Base-by-base conservation (phyloP, 345 rosid species). In the Populus ilicifolia region DNA sequence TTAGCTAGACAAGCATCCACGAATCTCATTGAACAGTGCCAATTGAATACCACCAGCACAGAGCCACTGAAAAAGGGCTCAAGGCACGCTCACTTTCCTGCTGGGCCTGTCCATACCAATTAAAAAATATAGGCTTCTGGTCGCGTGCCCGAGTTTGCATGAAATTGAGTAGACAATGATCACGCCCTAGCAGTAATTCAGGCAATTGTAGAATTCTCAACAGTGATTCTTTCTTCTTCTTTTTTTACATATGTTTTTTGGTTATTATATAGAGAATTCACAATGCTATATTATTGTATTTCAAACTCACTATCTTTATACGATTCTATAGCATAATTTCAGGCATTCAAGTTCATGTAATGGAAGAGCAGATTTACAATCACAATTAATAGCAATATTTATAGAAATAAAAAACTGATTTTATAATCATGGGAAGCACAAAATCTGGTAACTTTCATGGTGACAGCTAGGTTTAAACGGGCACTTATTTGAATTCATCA, bases 81-180 rank as follows among this genome's bases (percentile, higher is more conserved):
- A 6, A 21, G 18, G 43, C 20, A 17, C 44, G 1, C 11, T 13
- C 54, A 36, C 25, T 36, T 12, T 25, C 50, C 46, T 44, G 6
- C 4, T 27, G 43, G 21, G 7, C 8, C 38, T 33, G 23, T 56
- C 11, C 8, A 43, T 3, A 56, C 23, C 23, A 50, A 18, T 41
- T 23, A 33, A 2, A 46, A 43, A 21, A 9, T 17, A 39, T 17
- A 56, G 29, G 43, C 35, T 74, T 29, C 43, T 27, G n/a, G 17
- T 73, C 35, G 35, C 4, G 36, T 33, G 36, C 36, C 36, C 25
- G 67, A 81, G 75, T 65, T 68, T 77, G 80, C 74, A 68, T 66
- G 67, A 63, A 66, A 54, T 36, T 69, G 30, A 48, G 30, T 25
- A 54, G 64, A 63, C 71, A 46, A 46, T 23, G 80, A 72, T 74